A percentile compares a stretch with the other conserved stretches of the same genome.
phyloP scores from a whole-genome alignment of 2,329 filamentous ascomycete genomes.

The Amauroascus verrucosus region DNA sequence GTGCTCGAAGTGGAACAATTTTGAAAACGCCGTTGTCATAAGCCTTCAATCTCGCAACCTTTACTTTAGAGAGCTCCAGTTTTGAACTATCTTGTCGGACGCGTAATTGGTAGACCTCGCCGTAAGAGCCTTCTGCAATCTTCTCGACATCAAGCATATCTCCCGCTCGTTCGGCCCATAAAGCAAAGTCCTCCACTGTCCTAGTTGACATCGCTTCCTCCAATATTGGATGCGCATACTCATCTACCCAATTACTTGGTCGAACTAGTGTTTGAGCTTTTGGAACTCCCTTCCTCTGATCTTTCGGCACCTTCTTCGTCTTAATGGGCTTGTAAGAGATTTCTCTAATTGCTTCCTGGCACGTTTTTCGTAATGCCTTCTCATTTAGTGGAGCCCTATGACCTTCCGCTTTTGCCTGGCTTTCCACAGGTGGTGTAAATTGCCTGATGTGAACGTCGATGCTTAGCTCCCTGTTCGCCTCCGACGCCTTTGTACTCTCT shows the following conservation, averaged over 20 bases:
- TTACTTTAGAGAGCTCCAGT: conserved; percentile 29
- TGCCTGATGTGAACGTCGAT: neutral
- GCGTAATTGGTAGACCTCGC: conserved; percentile 52
- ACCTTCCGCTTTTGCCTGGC: neutral
- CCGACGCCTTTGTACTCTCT: neutral
- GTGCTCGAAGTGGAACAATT: conserved; percentile 38
- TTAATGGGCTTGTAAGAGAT: neutral
- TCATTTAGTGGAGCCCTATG: neutral
- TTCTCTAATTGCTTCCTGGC: neutral
- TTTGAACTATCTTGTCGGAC: conserved; percentile 30
- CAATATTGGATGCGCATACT: conserved; percentile 31
- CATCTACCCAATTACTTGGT: neutral
- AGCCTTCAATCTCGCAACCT: conserved; percentile 29
- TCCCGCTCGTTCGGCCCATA: conserved; percentile 32
- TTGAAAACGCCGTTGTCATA: conserved; percentile 40
- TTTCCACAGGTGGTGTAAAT: neutral
- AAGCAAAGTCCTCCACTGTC: conserved; percentile 31
- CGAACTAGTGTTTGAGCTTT: neutral
- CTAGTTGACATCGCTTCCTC: conserved; percentile 29
- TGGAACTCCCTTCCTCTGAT: neutral
- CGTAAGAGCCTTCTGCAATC: conserved; percentile 56
- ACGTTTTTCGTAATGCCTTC: neutral
- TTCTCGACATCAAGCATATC: conserved; percentile 43
- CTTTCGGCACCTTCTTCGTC: neutral
- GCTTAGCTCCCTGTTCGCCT: neutral